Conservation (phyloP, 805 yeast species). For the Candida saitoana region DNA sequence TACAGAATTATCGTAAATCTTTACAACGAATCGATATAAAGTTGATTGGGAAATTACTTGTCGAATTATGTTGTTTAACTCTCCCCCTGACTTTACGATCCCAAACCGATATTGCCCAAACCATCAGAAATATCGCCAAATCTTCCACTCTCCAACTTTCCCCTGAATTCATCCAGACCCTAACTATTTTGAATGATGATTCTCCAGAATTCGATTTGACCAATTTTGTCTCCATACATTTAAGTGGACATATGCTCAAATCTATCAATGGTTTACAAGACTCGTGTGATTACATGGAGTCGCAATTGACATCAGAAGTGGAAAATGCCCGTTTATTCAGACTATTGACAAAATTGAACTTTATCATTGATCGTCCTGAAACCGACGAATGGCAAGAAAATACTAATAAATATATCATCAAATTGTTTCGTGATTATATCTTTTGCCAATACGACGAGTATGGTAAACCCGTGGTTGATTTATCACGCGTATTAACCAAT, state of each 20-base stretch:
- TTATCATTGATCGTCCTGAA: constrained; percentile 73
- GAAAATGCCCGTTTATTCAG: constrained; percentile 88
- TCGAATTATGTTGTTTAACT: constrained; percentile 47
- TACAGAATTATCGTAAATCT: constrained; percentile 8
- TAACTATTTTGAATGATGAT: constrained; percentile 30
- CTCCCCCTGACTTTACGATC: constrained; percentile 25
- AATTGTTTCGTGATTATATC: constrained; percentile 75
- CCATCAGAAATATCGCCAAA: constrained; percentile 13
- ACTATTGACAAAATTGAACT: constrained; percentile 74
- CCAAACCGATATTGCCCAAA: constrained; percentile 10
- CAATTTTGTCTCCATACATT: constrained; percentile 20
- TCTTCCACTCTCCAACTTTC: constrained; percentile 23
- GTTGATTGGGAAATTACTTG: constrained; percentile 56
- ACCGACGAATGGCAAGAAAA: constrained; percentile 51
- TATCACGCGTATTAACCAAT: constrained; percentile 73
- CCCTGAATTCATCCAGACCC: constrained; percentile 42
- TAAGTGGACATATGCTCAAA: constrained; percentile 37
- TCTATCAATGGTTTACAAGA: constrained; percentile 49
- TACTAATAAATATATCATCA: constrained; percentile 60
- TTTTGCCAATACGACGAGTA: constrained; percentile 78
- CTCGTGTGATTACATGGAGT: constrained; percentile 55
- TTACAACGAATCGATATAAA: constrained; percentile 54
- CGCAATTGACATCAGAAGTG: constrained; percentile 62
- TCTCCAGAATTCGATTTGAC: constrained; percentile 19
- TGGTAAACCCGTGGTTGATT: constrained; percentile 75